Conservation (phyloP, 306 rosid species). For the Phaseolus lunatus region DNA sequence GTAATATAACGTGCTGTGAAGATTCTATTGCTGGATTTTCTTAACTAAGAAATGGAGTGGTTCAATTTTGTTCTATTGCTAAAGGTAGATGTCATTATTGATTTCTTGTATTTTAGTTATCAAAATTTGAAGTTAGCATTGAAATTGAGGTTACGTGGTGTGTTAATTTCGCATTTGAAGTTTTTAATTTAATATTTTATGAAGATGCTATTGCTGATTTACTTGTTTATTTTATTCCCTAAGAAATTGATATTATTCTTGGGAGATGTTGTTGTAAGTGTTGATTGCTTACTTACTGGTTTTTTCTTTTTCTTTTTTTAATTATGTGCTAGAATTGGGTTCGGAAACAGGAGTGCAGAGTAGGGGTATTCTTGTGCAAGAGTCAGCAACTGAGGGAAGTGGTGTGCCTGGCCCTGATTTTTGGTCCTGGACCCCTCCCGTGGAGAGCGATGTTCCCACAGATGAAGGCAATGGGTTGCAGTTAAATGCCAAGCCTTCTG, state of each 20-base stretch:
- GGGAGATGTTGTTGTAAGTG: background rate
- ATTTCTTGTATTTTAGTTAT: background rate
- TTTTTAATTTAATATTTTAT: background rate
- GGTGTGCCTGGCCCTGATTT: constrained; percentile 92
- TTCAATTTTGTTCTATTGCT: too few species aligned
- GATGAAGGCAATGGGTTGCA: constrained; percentile 51
- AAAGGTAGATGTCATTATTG: background rate
- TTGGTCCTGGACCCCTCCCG: constrained; percentile 97
- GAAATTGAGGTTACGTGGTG: background rate
- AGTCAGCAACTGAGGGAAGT: constrained; percentile 52
- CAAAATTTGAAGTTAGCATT: background rate
- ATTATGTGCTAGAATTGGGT: constrained; percentile 50
- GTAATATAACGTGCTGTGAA: background rate
- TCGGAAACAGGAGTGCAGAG: constrained; percentile 56
- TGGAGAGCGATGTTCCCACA: constrained; percentile 45
- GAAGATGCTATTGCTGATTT: constrained; percentile 11
- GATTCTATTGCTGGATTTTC: background rate
- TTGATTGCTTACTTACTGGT: background rate
- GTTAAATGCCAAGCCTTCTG: constrained; percentile 51
- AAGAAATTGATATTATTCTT: background rate
- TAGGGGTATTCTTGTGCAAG: constrained; percentile 46
- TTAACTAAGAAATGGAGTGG: background rate
- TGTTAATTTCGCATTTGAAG: background rate
- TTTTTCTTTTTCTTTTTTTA: constrained; percentile 2
- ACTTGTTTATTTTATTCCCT: background rate